Evolutionary conservation across 768 basidiomycete genomes (phyloP), one percentile per base, ranked within the genome.

Genomic region (Leccinum sublutescens): DNA sequence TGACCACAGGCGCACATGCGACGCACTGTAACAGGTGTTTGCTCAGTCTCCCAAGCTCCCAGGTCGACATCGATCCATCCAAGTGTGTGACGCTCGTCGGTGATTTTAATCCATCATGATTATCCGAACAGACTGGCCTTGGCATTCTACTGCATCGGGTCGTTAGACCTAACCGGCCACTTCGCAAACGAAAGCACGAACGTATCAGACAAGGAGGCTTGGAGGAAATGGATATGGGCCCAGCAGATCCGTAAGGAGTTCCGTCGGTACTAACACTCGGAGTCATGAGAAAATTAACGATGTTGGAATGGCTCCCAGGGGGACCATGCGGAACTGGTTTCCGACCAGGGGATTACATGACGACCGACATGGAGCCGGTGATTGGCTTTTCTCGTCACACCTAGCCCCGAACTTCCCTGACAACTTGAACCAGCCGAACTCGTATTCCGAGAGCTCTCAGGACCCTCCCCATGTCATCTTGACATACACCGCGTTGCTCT

Each of bases 401-500:
- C 19, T 55, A 51, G 38, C 47, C 45, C 8, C 34, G 29, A 21
- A 33, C 31, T 59, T 34, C 34, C 60, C 58, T 65, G 55, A 64
- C 40, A 17, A 49, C 43, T 33, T 57, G 33, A 52, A 68, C 56
- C 62, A 77, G 75, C 67, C 63, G 21, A 60, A 66, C 29, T 66
- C 72, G 25, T 79, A 82, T 64, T 72, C 77, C 10, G 78, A 81
- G 59, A 27, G n/a, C 19, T 71, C 70, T 36, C 84, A 85, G 68
- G 83, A 89, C 62, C 80, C 82, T 17, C 90, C 92, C 1, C 89
- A 98, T 71, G 77, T 98, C 15, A 93, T 97, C 56, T 91, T 94
- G 82, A 95, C 95, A 8, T 99, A 98, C 68, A 93, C 94, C 1
- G 93, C 95, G 0, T 71, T 99, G 11, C 75, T 97, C 4, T 82